Base-by-base conservation (phyloP, 257 asterid species). In the Primulina tabacum region DNA sequence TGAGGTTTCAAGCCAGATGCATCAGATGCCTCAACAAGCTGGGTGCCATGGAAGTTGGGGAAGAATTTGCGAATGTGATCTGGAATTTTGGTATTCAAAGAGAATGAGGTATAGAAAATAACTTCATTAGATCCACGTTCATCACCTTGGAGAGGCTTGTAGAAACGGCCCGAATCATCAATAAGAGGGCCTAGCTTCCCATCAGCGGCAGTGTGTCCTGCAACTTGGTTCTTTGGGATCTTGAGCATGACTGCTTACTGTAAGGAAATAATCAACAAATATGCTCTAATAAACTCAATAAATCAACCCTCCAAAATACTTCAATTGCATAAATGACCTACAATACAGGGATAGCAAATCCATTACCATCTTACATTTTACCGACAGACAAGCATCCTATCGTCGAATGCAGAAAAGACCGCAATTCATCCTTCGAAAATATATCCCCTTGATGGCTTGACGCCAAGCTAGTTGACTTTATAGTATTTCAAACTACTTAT, bases 61-160 rank as follows among this genome's bases (percentile, higher is more conserved):
- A 94, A 94, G 83, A 85, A 88, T 38, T 38, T 73, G 12, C 73
- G 65, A 6, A 91, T 86, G 76, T 82, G 90, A 30, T 82, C 84
- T 0, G 93, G 93, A 20, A 94, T 73, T 74, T 79, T 79, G 1
- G 82, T 20, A 80, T 85, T 77, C 1, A 88, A 84, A 68, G 88
- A 86, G 78, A 94, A 86, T 10, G 93, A 81, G 28, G 84, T 75
- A 56, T 94, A 91, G 74, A 94, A 94, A 30, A 84, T 62, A 58
- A 79, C 96, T 79, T 94, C 99, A 1, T 73, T 75, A 0, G 86
- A 47, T 9, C 99, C 99, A 62, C 99, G 97, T 7, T 86, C 89
- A 32, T 78, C 92, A 2, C 93, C 84, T 77, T 94, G 99, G 7
- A 89, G 86, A 71, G 99, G 99, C 85, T 94, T 94, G 90, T 91